phyloP scores from a whole-genome alignment of 495 filamentous ascomycete genomes.

The Neurospora sublineolata region DNA sequence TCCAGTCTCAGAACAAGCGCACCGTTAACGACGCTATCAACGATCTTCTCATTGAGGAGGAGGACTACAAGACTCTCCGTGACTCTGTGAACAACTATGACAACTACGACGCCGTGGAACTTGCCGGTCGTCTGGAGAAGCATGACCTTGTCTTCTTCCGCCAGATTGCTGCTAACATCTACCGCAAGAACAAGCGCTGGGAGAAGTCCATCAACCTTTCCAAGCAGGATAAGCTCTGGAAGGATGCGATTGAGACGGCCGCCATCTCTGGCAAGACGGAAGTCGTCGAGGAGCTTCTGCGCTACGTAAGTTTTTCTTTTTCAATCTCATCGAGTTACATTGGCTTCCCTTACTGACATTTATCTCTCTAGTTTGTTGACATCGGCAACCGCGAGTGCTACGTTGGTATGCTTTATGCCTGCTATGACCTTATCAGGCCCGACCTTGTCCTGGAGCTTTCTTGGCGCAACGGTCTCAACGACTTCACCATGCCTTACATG shows the following conservation, averaged over 20 bases:
- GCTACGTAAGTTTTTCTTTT: conserved; percentile 65
- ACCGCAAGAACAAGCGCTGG: conserved; percentile 99
- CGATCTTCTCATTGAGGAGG: conserved; percentile 95
- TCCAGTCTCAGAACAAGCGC: conserved; percentile 95
- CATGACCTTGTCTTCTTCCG: conserved; percentile 99
- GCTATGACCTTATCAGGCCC: conserved; percentile 92
- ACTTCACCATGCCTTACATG: conserved; percentile 99
- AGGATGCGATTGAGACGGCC: conserved; percentile 97
- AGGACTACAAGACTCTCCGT: conserved; percentile 95
- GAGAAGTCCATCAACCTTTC: conserved; percentile 97
- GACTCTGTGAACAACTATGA: conserved; percentile 98
- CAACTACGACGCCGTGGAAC: conserved; percentile 95
- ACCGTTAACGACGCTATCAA: conserved; percentile 98
- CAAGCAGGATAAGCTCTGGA: conserved; percentile 99
- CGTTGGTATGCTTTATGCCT: conserved; percentile 96
- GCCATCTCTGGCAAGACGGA: conserved; percentile 87
- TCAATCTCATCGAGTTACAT: background rate
- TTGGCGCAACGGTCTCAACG: conserved; percentile 87
- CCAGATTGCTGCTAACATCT: conserved; percentile 95
- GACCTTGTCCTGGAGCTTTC: conserved; percentile 90
- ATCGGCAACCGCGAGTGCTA: conserved; percentile 99
- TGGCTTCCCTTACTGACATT: conserved; percentile 19
- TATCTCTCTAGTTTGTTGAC: conserved; percentile 72
- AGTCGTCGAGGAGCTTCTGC: conserved; percentile 87
- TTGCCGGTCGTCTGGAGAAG: conserved; percentile 86